These are phyloP conservation scores for Pseudopyrenochaeta lycopersici DNA, from an alignment of 2,329 filamentous ascomycete genomes.

Conservation along the genomic window DNA sequence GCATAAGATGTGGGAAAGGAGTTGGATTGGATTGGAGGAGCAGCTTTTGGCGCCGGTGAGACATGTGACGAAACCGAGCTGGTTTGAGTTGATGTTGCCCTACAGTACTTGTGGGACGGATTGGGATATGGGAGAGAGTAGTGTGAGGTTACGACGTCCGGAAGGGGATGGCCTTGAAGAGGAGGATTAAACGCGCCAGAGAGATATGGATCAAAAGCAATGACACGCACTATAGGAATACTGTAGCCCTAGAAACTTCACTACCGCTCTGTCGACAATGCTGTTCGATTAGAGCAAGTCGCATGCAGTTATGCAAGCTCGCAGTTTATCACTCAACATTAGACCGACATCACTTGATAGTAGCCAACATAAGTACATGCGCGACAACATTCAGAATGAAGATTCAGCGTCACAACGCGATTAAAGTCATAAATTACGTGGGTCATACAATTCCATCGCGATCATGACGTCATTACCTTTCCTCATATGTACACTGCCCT, in stretches of 20 bases:
- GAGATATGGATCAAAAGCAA: too few species aligned
- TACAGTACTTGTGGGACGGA: constrained; percentile 37
- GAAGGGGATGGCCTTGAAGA: background rate
- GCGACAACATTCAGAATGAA: too few species aligned
- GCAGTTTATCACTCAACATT: background rate
- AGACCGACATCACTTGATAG: background rate
- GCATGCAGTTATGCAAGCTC: too few species aligned
- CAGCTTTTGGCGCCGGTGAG: constrained; percentile 35
- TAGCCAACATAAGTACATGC: background rate
- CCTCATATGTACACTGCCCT: background rate
- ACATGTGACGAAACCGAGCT: constrained; percentile 21
- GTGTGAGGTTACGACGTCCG: constrained; percentile 29
- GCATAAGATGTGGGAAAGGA: constrained; percentile 39
- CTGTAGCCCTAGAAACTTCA: background rate
- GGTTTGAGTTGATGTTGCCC: constrained; percentile 39
- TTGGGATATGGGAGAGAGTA: constrained; percentile 36
- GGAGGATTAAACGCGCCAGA: background rate
- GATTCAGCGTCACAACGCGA: background rate
- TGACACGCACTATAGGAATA: background rate
- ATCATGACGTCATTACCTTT: constrained; percentile 4
- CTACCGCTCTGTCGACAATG: too few species aligned
- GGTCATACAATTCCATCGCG: background rate
- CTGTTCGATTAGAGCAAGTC: too few species aligned
- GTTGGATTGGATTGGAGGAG: constrained; percentile 40
- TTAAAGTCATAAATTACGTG: background rate